Percentiles rank a stretch among this genome's conserved stretches.
phyloP scores from a whole-genome alignment of 805 yeast genomes.

The Lachancea fermentati region DNA sequence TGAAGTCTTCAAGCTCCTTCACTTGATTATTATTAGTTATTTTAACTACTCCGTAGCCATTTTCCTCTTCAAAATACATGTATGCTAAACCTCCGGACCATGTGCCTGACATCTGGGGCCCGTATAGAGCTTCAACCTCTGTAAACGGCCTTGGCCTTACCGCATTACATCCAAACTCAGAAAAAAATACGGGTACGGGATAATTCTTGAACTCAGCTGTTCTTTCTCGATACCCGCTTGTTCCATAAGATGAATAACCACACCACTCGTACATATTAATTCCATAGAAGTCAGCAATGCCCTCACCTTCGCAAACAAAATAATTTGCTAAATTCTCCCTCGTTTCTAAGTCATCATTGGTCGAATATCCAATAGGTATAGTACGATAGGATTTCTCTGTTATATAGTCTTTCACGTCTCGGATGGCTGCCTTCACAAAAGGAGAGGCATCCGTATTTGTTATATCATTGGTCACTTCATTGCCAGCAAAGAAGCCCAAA shows the following conservation, averaged over 20 bases:
- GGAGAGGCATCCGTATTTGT: slow-evolving; percentile 88
- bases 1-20: slow-evolving; percentile 54
- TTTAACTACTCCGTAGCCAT: slow-evolving; percentile 66
- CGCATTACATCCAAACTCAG: slow-evolving; percentile 75
- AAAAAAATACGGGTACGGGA: slow-evolving; percentile 70
- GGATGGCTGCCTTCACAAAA: slow-evolving; percentile 90
- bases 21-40: slow-evolving; percentile 40
- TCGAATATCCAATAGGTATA: slow-evolving; percentile 92
- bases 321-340: slow-evolving; percentile 76
- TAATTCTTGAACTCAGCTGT: slow-evolving; percentile 57
- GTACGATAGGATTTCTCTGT: slow-evolving; percentile 51
- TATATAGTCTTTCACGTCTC: slow-evolving; percentile 81
- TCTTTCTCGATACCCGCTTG: slow-evolving; percentile 62
- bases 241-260: slow-evolving; percentile 54
- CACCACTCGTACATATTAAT: slow-evolving; percentile 89
- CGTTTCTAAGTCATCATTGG: slow-evolving; percentile 81
- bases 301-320: slow-evolving; percentile 74
- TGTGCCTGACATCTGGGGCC: slow-evolving; percentile 62
- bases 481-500: slow-evolving; percentile 95
- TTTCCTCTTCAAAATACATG: slow-evolving; percentile 76
- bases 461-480: slow-evolving; percentile 85
- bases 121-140: slow-evolving; percentile 61
- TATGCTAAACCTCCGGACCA: slow-evolving; percentile 88
- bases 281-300: slow-evolving; percentile 69
- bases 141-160: slow-evolving; percentile 65